Conservation (phyloP, 2,329 filamentous ascomycete genomes). For the Aspergillus japonicus region DNA sequence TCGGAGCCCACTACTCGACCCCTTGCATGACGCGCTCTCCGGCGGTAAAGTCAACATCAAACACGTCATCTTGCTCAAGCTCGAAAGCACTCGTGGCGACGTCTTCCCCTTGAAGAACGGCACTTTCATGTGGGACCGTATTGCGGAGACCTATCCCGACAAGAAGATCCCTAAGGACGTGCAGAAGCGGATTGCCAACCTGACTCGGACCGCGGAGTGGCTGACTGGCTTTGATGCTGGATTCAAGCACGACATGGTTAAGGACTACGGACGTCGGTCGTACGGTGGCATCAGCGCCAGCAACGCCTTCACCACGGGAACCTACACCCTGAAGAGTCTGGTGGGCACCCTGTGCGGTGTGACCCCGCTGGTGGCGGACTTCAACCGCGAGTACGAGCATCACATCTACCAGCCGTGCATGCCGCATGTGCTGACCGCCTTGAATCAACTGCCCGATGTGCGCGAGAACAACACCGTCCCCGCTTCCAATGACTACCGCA, state of each 20-base stretch:
- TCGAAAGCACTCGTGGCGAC: constrained; percentile 49
- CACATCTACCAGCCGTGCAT: constrained; percentile 49
- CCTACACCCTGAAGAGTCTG: constrained; percentile 48
- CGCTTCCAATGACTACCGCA: constrained; percentile 25
- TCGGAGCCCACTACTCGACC: constrained; percentile 26
- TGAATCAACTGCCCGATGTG: constrained; percentile 25
- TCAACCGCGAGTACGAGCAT: constrained; percentile 44
- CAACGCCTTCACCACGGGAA: constrained; percentile 43
- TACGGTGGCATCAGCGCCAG: constrained; percentile 47
- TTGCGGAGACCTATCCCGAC: constrained; percentile 39
- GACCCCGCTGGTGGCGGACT: constrained; percentile 44
- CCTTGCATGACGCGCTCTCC: constrained; percentile 28
- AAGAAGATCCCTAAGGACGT: constrained; percentile 36
- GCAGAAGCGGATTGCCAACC: constrained; percentile 23
- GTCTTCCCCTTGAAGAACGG: constrained; percentile 47
- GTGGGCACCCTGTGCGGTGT: constrained; percentile 46
- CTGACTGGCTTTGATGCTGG: constrained; percentile 29
- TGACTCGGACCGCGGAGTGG: constrained; percentile 31
- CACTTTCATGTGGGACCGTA: constrained; percentile 33
- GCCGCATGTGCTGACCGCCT: constrained; percentile 34
- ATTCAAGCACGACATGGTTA: constrained; percentile 24
- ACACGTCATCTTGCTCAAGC: constrained; percentile 46
- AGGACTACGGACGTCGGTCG: constrained; percentile 18
- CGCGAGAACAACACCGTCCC: constrained; percentile 13
- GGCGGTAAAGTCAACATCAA: constrained; percentile 38